Evolutionary conservation across 2,329 filamentous ascomycete species (phyloP).

Genomic region (Aspergillus persii): DNA sequence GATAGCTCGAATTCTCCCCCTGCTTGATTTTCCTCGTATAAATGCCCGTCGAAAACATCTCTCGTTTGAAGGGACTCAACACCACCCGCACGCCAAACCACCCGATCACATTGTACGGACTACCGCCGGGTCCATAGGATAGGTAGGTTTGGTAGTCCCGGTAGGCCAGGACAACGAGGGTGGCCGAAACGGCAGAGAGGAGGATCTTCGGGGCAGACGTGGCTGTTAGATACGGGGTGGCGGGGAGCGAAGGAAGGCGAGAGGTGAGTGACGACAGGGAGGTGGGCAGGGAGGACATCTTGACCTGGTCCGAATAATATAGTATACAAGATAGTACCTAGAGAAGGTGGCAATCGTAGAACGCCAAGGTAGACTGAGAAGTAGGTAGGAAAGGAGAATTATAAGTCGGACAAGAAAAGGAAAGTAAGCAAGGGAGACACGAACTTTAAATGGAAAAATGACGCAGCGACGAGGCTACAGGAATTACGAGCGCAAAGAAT

Average conservation of each 20-base stretch:
- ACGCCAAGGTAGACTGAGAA: too few relatives aligned
- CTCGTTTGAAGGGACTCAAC: conserved; percentile 23
- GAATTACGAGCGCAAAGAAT: too few relatives aligned
- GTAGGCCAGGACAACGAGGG: conserved; percentile 20
- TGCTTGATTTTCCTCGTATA: conserved; percentile 24
- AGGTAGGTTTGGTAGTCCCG: conserved; percentile 37
- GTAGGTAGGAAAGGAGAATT: too few relatives aligned
- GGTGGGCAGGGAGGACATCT: neutral
- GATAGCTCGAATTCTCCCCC: conserved; percentile 15
- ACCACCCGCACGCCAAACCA: conserved; percentile 30
- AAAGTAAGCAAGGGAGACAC: too few relatives aligned
- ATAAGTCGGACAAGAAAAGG: too few relatives aligned
- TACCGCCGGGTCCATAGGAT: conserved; percentile 37
- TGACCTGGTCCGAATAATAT: neutral
- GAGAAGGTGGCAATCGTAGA: too few relatives aligned
- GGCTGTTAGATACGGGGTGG: neutral
- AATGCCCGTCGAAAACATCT: conserved; percentile 29
- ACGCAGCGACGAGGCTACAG: too few relatives aligned
- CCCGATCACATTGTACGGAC: conserved; percentile 36
- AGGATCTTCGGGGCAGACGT: conserved; percentile 1
- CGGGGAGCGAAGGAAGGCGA: neutral
- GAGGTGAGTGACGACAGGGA: neutral
- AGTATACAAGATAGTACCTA: too few relatives aligned
- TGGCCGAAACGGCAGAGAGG: conserved; percentile 17
- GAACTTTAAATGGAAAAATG: too few relatives aligned